A percentile compares a stretch with the other conserved stretches of the same genome.
These are phyloP conservation scores for Euryodendron excelsum DNA, from an alignment of 148 eudicot genomes.

Conservation along the genomic window DNA sequence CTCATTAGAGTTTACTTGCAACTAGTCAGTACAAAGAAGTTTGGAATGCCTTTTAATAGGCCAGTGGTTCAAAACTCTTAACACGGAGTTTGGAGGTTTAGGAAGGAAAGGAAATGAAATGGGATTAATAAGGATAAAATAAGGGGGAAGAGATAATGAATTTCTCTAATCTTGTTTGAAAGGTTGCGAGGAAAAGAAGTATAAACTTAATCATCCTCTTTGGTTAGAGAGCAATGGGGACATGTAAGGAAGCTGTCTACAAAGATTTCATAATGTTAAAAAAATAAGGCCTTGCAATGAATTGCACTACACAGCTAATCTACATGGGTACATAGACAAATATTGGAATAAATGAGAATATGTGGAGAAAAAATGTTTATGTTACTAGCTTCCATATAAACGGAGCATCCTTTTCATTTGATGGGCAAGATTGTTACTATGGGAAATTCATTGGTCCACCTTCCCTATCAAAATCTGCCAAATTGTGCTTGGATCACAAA, in stretches of 20 bases:
- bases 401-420: no score
- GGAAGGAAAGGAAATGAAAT: not conserved
- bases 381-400: no score
- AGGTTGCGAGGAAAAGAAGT: no score
- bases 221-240: not conserved
- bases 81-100: not conserved
- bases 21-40: not conserved
- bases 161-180: not conserved
- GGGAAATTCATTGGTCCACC: no score
- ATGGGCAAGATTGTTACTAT: no score
- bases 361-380: no score
- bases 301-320: no score
- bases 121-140: not conserved
- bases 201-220: not conserved
- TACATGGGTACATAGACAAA: no score
- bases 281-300: no score
- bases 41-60: not conserved
- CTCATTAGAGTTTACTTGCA: not conserved
- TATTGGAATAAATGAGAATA: no score
- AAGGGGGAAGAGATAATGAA: not conserved
- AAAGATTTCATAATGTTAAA: not conserved
- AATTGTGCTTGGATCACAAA: no score
- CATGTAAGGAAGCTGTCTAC: constrained; percentile 1
- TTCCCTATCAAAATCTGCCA: no score
- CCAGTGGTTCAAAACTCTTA: not conserved